phyloP scores from a whole-genome alignment of 2,329 filamentous ascomycete species.

The Didymella arachidicola region DNA sequence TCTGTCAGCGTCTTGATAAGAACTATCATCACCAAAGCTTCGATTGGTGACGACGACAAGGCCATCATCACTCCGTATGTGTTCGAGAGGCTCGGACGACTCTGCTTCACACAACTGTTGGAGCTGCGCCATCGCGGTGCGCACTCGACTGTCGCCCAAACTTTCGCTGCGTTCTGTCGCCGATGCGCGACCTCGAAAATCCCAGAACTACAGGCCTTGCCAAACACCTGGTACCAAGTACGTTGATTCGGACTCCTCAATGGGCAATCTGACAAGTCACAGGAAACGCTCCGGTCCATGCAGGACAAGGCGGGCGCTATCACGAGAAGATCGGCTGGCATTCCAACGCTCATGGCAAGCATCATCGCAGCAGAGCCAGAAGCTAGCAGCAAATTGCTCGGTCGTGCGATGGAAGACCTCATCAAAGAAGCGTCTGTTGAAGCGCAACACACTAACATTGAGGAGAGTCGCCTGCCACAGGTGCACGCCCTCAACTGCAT shows the following conservation, averaged over 20 bases:
- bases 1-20: conserved; percentile 72
- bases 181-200: conserved; percentile 64
- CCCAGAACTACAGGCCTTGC: conserved; percentile 55
- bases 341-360: conserved; percentile 85
- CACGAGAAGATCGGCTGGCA: conserved; percentile 88
- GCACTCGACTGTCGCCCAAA: conserved; percentile 90
- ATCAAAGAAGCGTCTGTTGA: conserved; percentile 65
- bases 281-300: conserved; percentile 74
- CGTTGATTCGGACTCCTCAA: background rate
- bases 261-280: conserved; percentile 1
- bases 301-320: conserved; percentile 77
- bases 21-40: conserved; percentile 50
- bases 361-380: conserved; percentile 76
- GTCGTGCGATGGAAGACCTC: conserved; percentile 69
- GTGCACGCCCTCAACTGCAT: conserved; percentile 95
- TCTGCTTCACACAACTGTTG: conserved; percentile 83
- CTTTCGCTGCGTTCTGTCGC: conserved; percentile 82
- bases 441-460: conserved; percentile 62
- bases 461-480: conserved; percentile 74
- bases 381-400: conserved; percentile 63
- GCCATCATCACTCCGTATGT: conserved; percentile 52
- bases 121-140: conserved; percentile 88
- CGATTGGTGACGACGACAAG: conserved; percentile 36
- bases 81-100: conserved; percentile 71
- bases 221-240: conserved; percentile 72